Conservation (phyloP, 306 rosid genomes). For the Rubus parviflorus region DNA sequence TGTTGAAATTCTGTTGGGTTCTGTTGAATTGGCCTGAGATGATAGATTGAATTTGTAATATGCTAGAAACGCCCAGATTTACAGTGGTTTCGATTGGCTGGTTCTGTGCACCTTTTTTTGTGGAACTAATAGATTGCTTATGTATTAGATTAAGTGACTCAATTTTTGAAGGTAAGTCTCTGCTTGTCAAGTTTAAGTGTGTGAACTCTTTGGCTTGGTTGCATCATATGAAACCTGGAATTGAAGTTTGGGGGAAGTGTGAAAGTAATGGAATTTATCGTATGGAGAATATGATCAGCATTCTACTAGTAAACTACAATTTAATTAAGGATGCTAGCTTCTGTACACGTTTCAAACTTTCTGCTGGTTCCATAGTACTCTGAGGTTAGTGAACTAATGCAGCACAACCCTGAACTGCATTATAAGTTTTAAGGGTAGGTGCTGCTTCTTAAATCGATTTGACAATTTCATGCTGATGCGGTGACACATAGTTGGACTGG, state of each 20-base stretch:
- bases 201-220: not conserved
- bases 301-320: not conserved
- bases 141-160: not conserved
- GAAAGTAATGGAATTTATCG: not conserved
- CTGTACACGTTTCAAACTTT: not conserved
- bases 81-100: not conserved
- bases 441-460: not conserved
- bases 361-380: not conserved
- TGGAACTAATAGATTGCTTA: not conserved
- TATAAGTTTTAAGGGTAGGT: not conserved
- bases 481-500: not conserved
- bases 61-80: not conserved
- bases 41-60: not conserved
- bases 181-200: not conserved
- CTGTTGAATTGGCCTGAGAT: not conserved
- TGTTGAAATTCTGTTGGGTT: not conserved
- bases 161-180: not conserved
- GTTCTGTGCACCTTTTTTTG: not conserved
- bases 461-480: not conserved
- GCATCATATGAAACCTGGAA: not conserved
- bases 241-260: not conserved
- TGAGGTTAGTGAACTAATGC: not conserved
- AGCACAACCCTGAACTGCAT: not conserved
- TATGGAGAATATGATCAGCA: not conserved
- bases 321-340: not conserved